These are phyloP conservation scores for Microdochium trichocladiopsis DNA, from an alignment of 2,329 filamentous ascomycete species.

Conservation along the genomic window DNA sequence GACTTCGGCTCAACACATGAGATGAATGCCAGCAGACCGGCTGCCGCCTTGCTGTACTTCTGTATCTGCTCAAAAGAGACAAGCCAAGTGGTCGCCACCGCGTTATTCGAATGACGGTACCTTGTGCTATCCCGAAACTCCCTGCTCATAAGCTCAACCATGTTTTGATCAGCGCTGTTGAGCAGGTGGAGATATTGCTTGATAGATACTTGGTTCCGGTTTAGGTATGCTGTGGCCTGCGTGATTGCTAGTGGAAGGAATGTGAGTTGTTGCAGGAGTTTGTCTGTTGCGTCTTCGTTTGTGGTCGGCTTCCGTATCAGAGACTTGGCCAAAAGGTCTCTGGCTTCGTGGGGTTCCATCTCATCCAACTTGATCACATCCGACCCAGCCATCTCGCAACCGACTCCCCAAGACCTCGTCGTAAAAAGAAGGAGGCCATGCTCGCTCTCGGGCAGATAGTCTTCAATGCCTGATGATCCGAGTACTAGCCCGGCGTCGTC, in stretches of 20 bases:
- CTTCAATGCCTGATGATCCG: constrained; percentile 10
- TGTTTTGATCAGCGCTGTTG: constrained; percentile 18
- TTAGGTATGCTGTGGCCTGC: constrained; percentile 32
- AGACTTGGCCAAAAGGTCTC: constrained; percentile 15
- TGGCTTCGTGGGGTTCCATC: constrained; percentile 21
- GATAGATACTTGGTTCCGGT: constrained; percentile 14
- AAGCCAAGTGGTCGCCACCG: constrained; percentile 28
- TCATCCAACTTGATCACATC: constrained; percentile 19
- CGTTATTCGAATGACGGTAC: constrained; percentile 21
- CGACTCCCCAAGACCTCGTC: constrained; percentile 24
- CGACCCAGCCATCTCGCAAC: constrained; percentile 13
- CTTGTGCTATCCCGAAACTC: constrained; percentile 25
- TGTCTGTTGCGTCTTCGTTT: constrained; percentile 3
- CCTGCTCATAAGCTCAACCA: constrained; percentile 20
- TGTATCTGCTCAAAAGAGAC: constrained; percentile 32
- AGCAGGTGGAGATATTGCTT: constrained; percentile 25
- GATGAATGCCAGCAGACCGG: constrained; percentile 27
- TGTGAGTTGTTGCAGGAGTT: constrained; percentile 23
- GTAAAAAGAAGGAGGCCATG: constrained; percentile 27
- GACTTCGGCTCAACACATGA: constrained; percentile 30
- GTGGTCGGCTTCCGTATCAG: constrained; percentile 11
- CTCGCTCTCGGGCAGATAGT: constrained; percentile 24
- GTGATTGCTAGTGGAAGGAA: constrained; percentile 31
- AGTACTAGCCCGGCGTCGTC: constrained; percentile 27
- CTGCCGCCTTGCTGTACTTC: constrained; percentile 17